phyloP scores from a whole-genome alignment of 2,329 filamentous ascomycete genomes.

The Colletotrichum lindemuthianum region DNA sequence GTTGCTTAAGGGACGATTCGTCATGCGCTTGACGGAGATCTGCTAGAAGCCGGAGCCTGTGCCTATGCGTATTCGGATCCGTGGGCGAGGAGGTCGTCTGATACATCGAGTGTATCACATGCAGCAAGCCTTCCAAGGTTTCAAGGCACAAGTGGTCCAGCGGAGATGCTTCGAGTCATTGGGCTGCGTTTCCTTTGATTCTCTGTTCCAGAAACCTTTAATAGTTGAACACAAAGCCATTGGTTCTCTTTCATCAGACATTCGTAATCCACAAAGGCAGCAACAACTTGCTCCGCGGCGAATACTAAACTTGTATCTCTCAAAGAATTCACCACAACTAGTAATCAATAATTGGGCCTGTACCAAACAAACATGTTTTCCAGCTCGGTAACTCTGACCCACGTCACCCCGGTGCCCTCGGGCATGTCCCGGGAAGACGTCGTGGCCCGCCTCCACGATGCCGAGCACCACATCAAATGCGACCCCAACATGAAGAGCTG shows the following conservation, averaged over 20 bases:
- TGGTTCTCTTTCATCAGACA: too few relatives aligned
- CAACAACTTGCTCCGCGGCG: too few relatives aligned
- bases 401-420: constrained; percentile 55
- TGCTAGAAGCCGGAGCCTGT: not conserved
- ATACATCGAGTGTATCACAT: constrained; percentile 34
- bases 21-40: not conserved
- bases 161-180: too few relatives aligned
- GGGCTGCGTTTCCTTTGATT: constrained; percentile 13
- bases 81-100: constrained; percentile 20
- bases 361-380: constrained; percentile 50
- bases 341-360: too few relatives aligned
- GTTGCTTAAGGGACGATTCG: too few relatives aligned
- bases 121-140: not conserved
- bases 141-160: too few relatives aligned
- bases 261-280: too few relatives aligned
- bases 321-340: too few relatives aligned
- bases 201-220: too few relatives aligned
- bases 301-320: too few relatives aligned
- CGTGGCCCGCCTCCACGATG: constrained; percentile 60
- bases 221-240: too few relatives aligned
- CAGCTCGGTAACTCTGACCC: constrained; percentile 52
- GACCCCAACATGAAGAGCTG: constrained; percentile 60
- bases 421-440: constrained; percentile 47
- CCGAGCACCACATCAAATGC: constrained; percentile 61
- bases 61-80: constrained; percentile 19